These are phyloP conservation scores for Pelargonium myrrhifolium DNA, from an alignment of 441 rosid genomes.

Conservation along the genomic window DNA sequence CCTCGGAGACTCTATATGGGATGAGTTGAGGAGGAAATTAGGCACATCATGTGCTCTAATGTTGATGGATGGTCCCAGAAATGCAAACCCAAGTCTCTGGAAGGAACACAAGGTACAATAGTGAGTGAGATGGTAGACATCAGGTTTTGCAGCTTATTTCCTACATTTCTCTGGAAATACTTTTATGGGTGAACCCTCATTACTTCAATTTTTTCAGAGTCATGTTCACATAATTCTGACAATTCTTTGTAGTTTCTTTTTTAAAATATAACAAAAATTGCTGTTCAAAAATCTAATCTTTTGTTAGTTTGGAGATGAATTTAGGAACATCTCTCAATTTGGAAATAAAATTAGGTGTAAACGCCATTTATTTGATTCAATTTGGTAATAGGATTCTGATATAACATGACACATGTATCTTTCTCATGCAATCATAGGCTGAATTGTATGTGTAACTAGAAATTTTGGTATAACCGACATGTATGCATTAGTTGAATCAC, in stretches of 20 bases:
- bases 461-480: no score
- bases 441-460: no score
- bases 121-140: constrained; percentile 12
- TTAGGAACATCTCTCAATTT: no score
- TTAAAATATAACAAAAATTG: no score
- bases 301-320: no score
- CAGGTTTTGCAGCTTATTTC: background rate
- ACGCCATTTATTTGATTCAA: no score
- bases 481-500: no score
- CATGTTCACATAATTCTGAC: constrained; percentile 24
- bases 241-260: constrained; percentile 32
- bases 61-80: background rate
- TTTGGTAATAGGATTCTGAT: no score
- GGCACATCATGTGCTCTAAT: background rate
- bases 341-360: no score
- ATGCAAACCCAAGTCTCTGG: background rate
- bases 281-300: no score
- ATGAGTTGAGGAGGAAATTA: constrained; percentile 29
- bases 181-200: constrained; percentile 32
- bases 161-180: constrained; percentile 16
- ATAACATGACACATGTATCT: no score
- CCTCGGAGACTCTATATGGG: constrained; percentile 24
- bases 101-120: background rate
- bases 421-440: no score
- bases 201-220: constrained; percentile 22